Evolutionary conservation across 2,329 filamentous ascomycete species (phyloP).

Genomic region (Knufia fluminis): DNA sequence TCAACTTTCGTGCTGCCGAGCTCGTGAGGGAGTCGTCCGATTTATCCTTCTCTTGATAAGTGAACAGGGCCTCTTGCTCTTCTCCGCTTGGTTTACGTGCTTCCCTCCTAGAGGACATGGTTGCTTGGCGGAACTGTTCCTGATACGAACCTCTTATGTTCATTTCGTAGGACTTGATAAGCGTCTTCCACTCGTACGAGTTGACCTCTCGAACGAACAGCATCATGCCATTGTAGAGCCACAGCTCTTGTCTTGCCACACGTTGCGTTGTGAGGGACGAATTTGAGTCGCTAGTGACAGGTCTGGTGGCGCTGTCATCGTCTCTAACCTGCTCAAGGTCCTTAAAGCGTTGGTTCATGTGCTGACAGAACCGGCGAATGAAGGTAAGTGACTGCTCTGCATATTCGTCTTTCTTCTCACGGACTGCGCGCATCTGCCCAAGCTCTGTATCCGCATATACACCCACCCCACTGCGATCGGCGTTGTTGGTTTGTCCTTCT

Average conservation of each 20-base stretch:
- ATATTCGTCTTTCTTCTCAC: conserved; percentile 90
- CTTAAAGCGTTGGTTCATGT: conserved; percentile 73
- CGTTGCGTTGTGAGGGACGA: conserved; percentile 60
- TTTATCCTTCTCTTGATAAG: conserved; percentile 78
- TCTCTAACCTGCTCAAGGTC: conserved; percentile 59
- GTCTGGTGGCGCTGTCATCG: conserved; percentile 34
- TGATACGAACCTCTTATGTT: conserved; percentile 69
- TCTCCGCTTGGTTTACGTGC: conserved; percentile 66
- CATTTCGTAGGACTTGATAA: conserved; percentile 72
- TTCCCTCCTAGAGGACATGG: conserved; percentile 69
- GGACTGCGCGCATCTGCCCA: conserved; percentile 82
- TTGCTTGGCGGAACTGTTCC: conserved; percentile 69
- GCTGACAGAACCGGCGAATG: conserved; percentile 67
- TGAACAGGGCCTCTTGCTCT: conserved; percentile 79
- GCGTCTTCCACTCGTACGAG: conserved; percentile 65
- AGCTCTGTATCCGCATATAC: conserved; percentile 65
- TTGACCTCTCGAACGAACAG: conserved; percentile 84
- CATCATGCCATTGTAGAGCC: conserved; percentile 80
- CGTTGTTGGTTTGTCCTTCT: conserved; percentile 33
- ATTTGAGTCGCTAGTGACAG: conserved; percentile 37
- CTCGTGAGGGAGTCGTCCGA: conserved; percentile 57
- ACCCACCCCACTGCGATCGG: conserved; percentile 31
- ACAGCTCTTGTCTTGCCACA: conserved; percentile 62
- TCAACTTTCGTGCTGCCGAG: conserved; percentile 75
- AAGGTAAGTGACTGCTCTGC: conserved; percentile 66